A percentile compares a stretch with the other conserved stretches of the same genome.
These are phyloP conservation scores for Colletotrichum spaethianum DNA, from an alignment of 2,329 filamentous ascomycete species.

Conservation along the genomic window DNA sequence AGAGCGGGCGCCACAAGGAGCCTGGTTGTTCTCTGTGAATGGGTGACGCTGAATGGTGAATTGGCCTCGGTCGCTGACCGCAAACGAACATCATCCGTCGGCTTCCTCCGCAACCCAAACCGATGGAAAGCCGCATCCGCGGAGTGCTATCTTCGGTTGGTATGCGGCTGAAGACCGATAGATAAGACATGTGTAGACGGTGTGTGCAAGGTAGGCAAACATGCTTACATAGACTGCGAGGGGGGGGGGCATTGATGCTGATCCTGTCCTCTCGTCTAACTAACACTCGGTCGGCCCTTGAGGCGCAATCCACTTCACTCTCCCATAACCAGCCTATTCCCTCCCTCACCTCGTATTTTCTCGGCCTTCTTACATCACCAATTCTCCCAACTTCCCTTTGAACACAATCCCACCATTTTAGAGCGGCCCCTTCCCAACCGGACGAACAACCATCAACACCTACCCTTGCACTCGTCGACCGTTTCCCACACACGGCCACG, in stretches of 20 bases:
- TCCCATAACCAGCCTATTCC: constrained; percentile 30
- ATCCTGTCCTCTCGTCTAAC: constrained; percentile 22
- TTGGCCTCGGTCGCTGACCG: constrained; percentile 12
- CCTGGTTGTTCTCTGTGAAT: neutral
- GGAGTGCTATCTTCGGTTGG: neutral
- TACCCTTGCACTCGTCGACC: neutral
- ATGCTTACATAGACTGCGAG: neutral
- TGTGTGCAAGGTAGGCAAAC: neutral
- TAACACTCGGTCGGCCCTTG: constrained; percentile 18
- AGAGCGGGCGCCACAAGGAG: neutral
- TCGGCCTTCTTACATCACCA: constrained; percentile 31
- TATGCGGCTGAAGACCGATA: constrained; percentile 4
- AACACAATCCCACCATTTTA: neutral
- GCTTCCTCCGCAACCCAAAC: constrained; percentile 18
- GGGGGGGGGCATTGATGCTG: constrained; percentile 5
- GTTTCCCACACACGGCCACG: neutral
- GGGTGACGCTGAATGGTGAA: neutral
- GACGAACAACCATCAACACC: neutral
- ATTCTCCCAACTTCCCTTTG: neutral
- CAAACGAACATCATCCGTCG: constrained; percentile 20
- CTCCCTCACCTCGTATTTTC: constrained; percentile 31
- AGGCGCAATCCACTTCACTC: constrained; percentile 22
- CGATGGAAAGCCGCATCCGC: neutral
- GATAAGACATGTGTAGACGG: neutral
- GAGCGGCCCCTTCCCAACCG: neutral